Evolutionary conservation across 2,329 filamentous ascomycete species (phyloP).

Genomic region (Teratosphaeria pseudoeucalypti): DNA sequence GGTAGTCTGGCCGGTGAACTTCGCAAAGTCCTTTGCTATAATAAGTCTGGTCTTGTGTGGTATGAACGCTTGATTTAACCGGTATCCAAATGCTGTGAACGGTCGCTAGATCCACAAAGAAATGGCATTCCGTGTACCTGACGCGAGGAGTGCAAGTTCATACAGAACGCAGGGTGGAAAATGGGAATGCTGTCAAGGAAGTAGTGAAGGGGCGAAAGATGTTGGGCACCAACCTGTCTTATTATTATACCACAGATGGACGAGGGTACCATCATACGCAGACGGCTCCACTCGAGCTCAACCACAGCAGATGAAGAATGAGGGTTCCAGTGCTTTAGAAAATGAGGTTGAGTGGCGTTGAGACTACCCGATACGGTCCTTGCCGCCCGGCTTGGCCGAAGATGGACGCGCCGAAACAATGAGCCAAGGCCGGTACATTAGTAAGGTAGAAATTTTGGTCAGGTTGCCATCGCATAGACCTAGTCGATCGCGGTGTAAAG

Average conservation of each 20-base stretch:
- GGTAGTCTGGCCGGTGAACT: not conserved
- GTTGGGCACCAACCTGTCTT: not conserved
- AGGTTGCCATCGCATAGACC: not conserved
- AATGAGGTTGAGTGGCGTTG: not conserved
- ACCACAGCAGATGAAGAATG: not conserved
- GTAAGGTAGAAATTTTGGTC: not conserved
- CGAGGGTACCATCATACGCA: not conserved
- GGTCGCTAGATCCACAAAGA: not conserved
- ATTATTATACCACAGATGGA: not conserved
- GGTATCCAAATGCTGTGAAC: constrained; percentile 1
- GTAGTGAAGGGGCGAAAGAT: not conserved
- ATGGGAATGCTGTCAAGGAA: not conserved
- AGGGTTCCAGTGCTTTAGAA: not conserved
- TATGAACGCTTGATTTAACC: not conserved
- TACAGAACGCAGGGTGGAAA: not conserved
- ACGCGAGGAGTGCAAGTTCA: not conserved
- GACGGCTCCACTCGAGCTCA: not conserved
- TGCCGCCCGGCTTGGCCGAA: not conserved
- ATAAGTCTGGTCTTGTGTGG: not conserved
- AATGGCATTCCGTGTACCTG: not conserved
- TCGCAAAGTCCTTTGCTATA: not conserved
- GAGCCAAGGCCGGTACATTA: too few relatives aligned
- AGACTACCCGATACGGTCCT: not conserved
- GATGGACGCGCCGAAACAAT: not conserved
- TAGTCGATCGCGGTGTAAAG: not conserved